Evolutionary conservation across 1,284 basidiomycete species (phyloP).

Genomic region (Hymenochaete sp.): DNA sequence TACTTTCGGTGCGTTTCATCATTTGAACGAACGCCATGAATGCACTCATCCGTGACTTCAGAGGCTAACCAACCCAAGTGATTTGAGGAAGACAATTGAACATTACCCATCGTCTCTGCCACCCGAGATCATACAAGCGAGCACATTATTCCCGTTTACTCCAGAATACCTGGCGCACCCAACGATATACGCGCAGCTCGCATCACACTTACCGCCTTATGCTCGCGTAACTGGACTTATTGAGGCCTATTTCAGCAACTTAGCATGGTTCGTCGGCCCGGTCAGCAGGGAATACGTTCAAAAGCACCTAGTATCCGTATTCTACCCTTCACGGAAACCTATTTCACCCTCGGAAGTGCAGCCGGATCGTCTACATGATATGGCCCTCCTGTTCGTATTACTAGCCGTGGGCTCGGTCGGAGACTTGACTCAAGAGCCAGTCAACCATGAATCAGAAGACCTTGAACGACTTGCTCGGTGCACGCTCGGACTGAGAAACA

Average conservation of each 20-base stretch:
- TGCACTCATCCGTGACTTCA: neutral
- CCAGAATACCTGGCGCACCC: constrained; percentile 1
- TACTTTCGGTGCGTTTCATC: constrained; percentile 1
- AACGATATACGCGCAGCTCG: constrained; percentile 13
- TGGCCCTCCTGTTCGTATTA: constrained; percentile 17
- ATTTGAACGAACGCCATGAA: neutral
- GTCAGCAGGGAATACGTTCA: constrained; percentile 16
- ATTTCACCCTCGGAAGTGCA: neutral
- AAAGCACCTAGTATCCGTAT: constrained; percentile 14
- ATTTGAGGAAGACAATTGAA: no score
- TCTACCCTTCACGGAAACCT: constrained; percentile 14
- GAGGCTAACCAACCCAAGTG: no score
- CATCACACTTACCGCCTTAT: constrained; percentile 16
- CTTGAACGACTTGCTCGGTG: constrained; percentile 18
- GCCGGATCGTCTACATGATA: constrained; percentile 12
- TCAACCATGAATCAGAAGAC: constrained; percentile 16
- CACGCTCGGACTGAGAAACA: constrained; percentile 15
- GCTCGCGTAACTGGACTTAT: constrained; percentile 17
- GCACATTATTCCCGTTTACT: constrained; percentile 14
- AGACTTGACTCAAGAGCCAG: constrained; percentile 16
- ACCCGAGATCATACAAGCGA: constrained; percentile 12
- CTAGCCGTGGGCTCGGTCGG: constrained; percentile 18
- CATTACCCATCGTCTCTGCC: no score
- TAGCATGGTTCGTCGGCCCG: constrained; percentile 16
- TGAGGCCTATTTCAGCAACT: constrained; percentile 18